Conservation (phyloP, 139 green algal species). For the Raphidocelis subcapitata region DNA sequence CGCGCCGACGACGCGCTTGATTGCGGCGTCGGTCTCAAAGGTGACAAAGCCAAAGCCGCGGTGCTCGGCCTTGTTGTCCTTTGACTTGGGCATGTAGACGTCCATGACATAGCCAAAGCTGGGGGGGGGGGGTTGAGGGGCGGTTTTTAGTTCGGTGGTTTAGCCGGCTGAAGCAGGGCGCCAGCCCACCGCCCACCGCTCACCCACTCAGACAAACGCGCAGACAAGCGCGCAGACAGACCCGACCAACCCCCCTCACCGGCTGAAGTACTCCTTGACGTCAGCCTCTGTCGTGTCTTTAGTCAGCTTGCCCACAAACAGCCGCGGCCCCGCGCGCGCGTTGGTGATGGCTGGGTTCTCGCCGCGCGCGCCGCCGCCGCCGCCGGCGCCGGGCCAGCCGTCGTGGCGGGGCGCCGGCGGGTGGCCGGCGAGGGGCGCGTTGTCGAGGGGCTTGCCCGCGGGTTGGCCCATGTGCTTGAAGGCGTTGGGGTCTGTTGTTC, state of each 20-base stretch:
- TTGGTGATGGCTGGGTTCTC: slow-evolving; percentile 55
- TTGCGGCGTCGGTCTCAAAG: slow-evolving; percentile 86
- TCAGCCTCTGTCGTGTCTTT: slow-evolving; percentile 82
- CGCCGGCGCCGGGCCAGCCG: neutral
- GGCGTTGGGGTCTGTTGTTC: no score
- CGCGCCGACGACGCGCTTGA: slow-evolving; percentile 67
- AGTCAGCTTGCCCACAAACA: slow-evolving; percentile 90
- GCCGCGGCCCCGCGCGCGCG: slow-evolving; percentile 69
- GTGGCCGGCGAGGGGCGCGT: neutral
- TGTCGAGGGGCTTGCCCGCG: neutral
- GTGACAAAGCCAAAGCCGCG: slow-evolving; percentile 92
- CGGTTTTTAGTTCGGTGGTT: neutral
- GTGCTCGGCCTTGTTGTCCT: slow-evolving; percentile 78
- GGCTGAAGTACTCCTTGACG: slow-evolving; percentile 81
- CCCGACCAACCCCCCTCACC: neutral
- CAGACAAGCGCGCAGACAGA: neutral
- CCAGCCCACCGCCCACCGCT: neutral
- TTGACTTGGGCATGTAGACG: slow-evolving; percentile 82
- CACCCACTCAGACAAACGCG: neutral
- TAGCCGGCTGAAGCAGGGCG: neutral
- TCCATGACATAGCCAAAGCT: slow-evolving; percentile 89
- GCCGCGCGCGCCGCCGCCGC: neutral
- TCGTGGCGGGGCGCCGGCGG: neutral
- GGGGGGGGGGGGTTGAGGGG: neutral
- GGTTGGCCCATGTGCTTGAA: no score